Evolutionary conservation across 176 grass and related monocot species (phyloP).

Genomic region (Chrysopogon serrulatus): DNA sequence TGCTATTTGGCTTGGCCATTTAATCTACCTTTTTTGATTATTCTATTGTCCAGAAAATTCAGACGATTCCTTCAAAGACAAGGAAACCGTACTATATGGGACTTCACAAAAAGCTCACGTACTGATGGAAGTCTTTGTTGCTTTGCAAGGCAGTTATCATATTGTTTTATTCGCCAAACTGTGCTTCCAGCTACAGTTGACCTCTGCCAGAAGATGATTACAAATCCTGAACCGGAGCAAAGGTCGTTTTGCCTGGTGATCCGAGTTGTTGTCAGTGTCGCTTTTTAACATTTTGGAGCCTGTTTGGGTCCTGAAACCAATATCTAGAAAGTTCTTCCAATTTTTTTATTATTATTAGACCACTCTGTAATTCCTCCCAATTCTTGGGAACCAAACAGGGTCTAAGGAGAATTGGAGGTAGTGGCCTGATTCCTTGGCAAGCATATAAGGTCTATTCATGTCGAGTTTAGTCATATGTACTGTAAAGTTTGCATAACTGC

Average conservation of each 20-base stretch:
- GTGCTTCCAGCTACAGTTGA: constrained; percentile 73
- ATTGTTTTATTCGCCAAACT: constrained; percentile 71
- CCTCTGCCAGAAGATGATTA: constrained; percentile 83
- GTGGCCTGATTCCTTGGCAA: constrained; percentile 15
- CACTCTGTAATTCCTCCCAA: too few species aligned
- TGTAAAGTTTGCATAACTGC: neutral
- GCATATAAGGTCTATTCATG: neutral
- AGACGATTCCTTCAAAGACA: constrained; percentile 67
- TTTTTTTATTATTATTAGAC: too few species aligned
- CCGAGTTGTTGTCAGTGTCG: constrained; percentile 68
- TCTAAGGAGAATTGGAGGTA: too few species aligned
- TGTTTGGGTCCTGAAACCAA: too few species aligned
- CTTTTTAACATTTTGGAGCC: constrained; percentile 87
- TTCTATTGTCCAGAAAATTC: neutral
- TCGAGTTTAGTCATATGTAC: neutral
- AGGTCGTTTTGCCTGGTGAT: constrained; percentile 68
- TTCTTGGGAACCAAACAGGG: too few species aligned
- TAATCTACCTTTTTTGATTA: neutral
- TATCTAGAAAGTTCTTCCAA: too few species aligned
- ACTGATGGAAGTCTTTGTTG: constrained; percentile 77
- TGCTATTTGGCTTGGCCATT: neutral
- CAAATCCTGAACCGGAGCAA: constrained; percentile 72
- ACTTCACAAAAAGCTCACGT: constrained; percentile 78
- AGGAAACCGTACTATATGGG: constrained; percentile 64
- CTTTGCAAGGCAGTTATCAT: constrained; percentile 74